A percentile compares a stretch with the other conserved stretches of the same genome.
These are phyloP conservation scores for Lotmaria passim DNA, from an alignment of 208 protist genomes.

Conservation along the genomic window DNA sequence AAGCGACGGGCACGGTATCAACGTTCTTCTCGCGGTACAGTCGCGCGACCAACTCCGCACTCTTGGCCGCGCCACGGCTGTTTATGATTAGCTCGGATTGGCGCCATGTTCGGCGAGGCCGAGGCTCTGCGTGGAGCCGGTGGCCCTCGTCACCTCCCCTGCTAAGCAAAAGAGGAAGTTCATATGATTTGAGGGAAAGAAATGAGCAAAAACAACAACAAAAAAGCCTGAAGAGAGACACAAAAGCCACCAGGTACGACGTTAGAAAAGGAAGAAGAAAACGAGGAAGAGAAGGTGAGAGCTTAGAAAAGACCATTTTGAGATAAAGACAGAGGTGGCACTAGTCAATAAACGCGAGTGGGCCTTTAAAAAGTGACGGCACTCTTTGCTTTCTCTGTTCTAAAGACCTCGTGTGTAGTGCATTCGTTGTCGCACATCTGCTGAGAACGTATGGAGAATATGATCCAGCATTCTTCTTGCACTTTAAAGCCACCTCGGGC, in stretches of 20 bases:
- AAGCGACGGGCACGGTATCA: neutral
- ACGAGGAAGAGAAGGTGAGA: neutral
- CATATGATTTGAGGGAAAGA: neutral
- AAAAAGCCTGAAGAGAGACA: neutral
- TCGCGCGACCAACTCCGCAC: conserved; percentile 2
- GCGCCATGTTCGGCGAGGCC: conserved; percentile 20
- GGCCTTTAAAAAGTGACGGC: no score
- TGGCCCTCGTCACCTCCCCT: conserved; percentile 22
- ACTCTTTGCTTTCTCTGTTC: no score
- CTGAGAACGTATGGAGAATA: no score
- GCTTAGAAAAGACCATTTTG: no score
- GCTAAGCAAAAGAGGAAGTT: conserved; percentile 12
- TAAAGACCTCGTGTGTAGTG: no score
- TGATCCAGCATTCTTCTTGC: no score
- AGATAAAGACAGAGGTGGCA: no score
- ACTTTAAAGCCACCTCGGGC: no score
- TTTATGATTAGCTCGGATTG: conserved; percentile 21
- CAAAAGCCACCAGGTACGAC: neutral
- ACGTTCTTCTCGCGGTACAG: neutral
- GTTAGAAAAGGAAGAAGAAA: neutral
- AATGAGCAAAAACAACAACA: neutral
- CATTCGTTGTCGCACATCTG: no score
- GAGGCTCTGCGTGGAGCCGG: conserved; percentile 28
- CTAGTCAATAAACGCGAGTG: no score
- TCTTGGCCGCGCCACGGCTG: conserved; percentile 7